These are phyloP conservation scores for Neurospora africana DNA, from an alignment of 495 filamentous ascomycete species.

Conservation along the genomic window DNA sequence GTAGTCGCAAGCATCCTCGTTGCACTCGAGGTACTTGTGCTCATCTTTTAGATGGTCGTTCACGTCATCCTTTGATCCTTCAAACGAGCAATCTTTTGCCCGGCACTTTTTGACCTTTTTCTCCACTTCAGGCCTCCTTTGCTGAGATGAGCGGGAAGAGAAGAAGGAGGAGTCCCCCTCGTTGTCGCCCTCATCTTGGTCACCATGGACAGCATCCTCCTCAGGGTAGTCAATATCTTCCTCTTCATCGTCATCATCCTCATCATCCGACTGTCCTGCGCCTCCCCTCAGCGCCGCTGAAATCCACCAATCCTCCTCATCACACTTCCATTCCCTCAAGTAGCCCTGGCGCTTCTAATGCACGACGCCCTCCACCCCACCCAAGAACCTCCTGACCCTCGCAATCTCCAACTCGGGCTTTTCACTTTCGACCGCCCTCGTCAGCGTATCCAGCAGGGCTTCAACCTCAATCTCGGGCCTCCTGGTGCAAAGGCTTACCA, in stretches of 20 bases:
- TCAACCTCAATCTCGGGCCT: slow-evolving; percentile 56
- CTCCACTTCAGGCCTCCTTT: background rate
- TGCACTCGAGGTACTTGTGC: background rate
- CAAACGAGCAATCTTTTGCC: background rate
- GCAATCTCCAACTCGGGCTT: slow-evolving; percentile 55
- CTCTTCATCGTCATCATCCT: background rate
- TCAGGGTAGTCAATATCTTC: background rate
- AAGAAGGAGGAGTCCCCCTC: background rate
- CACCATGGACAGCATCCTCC: background rate
- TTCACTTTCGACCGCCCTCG: slow-evolving; percentile 66
- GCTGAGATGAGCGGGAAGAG: background rate
- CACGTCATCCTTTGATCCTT: background rate
- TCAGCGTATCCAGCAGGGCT: slow-evolving; percentile 46
- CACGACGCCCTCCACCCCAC: slow-evolving; percentile 49
- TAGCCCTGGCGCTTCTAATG: slow-evolving; percentile 12
- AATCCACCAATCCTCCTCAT: background rate
- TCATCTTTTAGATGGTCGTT: background rate
- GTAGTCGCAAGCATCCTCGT: background rate
- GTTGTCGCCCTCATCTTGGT: background rate
- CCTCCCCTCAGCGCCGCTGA: background rate
- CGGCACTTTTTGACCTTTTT: background rate
- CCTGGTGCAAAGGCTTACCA: slow-evolving; percentile 60
- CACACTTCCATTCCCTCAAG: background rate
- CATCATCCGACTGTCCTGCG: background rate
- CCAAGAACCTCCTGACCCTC: slow-evolving; percentile 61